phyloP scores from a whole-genome alignment of 2,329 filamentous ascomycete genomes.

The Hymenoscyphus albidus region DNA sequence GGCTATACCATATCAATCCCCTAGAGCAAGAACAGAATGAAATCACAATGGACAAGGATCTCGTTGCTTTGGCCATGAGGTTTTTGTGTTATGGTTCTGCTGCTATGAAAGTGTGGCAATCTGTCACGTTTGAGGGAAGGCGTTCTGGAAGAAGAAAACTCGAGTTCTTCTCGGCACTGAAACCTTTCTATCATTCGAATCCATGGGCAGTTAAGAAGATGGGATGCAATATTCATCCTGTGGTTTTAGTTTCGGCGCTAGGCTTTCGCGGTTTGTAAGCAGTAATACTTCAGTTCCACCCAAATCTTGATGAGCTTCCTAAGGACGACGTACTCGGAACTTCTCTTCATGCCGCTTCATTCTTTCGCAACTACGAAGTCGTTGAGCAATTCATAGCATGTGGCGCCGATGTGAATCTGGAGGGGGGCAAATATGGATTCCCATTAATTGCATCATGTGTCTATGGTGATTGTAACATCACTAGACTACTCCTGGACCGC shows the following conservation, averaged over 20 bases:
- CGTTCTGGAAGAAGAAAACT: neutral
- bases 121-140: neutral
- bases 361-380: neutral
- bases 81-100: neutral
- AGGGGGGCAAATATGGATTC: neutral
- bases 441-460: neutral
- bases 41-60: neutral
- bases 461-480: neutral
- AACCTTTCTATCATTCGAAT: neutral
- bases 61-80: neutral
- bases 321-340: neutral
- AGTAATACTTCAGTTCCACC: neutral
- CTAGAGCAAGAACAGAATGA: neutral
- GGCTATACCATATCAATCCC: neutral
- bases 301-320: neutral
- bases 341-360: neutral
- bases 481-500: neutral
- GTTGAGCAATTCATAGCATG: neutral
- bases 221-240: neutral
- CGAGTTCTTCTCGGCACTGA: neutral
- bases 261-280: neutral
- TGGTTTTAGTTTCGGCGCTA: neutral
- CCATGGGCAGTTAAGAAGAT: neutral
- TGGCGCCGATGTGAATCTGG: neutral
- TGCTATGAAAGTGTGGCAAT: neutral